phyloP scores from a whole-genome alignment of 768 basidiomycete genomes.

The Naganishia randhawae region DNA sequence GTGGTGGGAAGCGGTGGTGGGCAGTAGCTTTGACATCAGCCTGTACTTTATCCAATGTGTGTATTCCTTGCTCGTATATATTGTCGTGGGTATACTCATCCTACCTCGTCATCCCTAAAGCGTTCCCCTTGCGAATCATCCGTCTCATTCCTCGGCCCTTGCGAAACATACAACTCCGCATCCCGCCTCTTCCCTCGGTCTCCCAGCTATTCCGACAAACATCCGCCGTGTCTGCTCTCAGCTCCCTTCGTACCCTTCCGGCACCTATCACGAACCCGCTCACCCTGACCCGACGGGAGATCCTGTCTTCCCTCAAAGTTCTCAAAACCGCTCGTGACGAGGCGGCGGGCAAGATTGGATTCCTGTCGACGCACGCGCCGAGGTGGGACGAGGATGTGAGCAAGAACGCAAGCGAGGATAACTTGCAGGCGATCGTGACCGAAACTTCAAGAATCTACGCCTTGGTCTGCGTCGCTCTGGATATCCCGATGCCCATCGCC shows the following conservation, averaged over 20 bases:
- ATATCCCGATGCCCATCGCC: conserved; percentile 26
- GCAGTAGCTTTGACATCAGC: conserved; percentile 59
- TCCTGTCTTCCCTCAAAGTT: conserved; percentile 39
- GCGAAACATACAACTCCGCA: conserved; percentile 7
- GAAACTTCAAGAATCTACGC: conserved; percentile 41
- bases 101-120: conserved; percentile 22
- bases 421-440: conserved; percentile 32
- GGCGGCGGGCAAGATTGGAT: conserved; percentile 39
- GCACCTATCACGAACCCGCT: conserved; percentile 38
- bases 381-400: conserved; percentile 33
- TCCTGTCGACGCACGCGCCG: conserved; percentile 43
- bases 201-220: conserved; percentile 52
- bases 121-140: conserved; percentile 41
- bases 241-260: conserved; percentile 33
- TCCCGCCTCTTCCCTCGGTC: conserved; percentile 34
- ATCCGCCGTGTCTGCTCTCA: conserved; percentile 41
- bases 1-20: conserved; percentile 76
- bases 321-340: conserved; percentile 39
- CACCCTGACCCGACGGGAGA: conserved; percentile 45
- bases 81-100: conserved; percentile 22
- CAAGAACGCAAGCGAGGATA: conserved; percentile 28
- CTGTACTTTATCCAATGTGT: conserved; percentile 75
- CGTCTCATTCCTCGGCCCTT: conserved; percentile 35
- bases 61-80: not conserved
- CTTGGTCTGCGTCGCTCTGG: conserved; percentile 39